Conservation (phyloP, 108 stramenopile species). For the Mediolabrus comicus region DNA sequence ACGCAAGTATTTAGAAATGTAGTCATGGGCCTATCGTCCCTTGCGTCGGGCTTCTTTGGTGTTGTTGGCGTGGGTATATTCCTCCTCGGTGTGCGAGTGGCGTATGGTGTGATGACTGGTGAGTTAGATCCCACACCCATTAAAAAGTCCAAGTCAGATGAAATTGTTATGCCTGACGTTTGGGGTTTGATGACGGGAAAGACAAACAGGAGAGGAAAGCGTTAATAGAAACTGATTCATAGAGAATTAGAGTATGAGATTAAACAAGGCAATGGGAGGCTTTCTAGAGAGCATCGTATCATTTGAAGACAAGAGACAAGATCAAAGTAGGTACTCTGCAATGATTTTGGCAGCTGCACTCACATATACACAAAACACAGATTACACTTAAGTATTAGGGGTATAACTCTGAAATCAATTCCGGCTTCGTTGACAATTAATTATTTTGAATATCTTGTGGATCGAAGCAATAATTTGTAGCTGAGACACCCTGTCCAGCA, state of each 20-base stretch:
- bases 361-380: background rate
- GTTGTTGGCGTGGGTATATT: constrained; percentile 80
- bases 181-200: constrained; percentile 82
- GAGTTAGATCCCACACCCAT: constrained; percentile 86
- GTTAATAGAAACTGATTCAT: background rate
- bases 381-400: background rate
- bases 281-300: background rate
- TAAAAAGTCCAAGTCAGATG: constrained; percentile 37
- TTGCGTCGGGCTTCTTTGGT: constrained; percentile 82
- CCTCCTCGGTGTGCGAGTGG: constrained; percentile 67
- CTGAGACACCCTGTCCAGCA: constrained; percentile 31
- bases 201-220: constrained; percentile 47
- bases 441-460: constrained; percentile 16
- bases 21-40: constrained; percentile 65
- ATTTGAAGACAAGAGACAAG: background rate
- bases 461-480: constrained; percentile 36
- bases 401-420: background rate
- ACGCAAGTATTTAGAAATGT: constrained; percentile 71
- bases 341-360: background rate
- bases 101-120: constrained; percentile 70
- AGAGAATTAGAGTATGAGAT: background rate
- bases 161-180: constrained; percentile 66
- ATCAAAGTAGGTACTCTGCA: no score
- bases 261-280: background rate
- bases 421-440: background rate